phyloP scores from a whole-genome alignment of 2,329 filamentous ascomycete genomes.

The Verticillium nubilum region DNA sequence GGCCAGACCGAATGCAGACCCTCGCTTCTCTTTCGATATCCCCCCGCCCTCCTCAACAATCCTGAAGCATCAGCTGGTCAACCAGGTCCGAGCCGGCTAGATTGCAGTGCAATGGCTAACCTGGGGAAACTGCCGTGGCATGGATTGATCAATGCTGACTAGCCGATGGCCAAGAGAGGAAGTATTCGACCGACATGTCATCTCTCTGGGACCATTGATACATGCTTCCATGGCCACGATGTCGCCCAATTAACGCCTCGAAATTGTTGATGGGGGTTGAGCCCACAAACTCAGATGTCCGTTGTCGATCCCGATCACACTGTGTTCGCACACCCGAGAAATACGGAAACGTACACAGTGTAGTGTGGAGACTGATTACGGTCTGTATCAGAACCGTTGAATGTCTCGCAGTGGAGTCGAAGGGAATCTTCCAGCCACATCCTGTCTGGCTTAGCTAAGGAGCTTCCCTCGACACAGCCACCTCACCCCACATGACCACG shows the following conservation, averaged over 20 bases:
- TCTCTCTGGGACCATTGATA: not conserved
- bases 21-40: not conserved
- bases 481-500: not conserved
- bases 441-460: not conserved
- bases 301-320: not conserved
- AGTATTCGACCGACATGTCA: not conserved
- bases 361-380: not conserved
- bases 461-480: not conserved
- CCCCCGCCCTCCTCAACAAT: not conserved
- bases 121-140: not conserved
- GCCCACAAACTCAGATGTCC: not conserved
- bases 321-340: not conserved
- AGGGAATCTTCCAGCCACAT: not conserved
- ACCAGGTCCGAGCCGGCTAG: not conserved
- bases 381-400: not conserved
- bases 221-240: not conserved
- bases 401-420: not conserved
- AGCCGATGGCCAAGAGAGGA: not conserved
- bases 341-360: not conserved
- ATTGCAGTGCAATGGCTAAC: not conserved
- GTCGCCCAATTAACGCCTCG: not conserved
- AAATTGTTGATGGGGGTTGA: not conserved
- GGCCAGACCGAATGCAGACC: not conserved
- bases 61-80: too few species aligned
- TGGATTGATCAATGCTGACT: not conserved